Conservation (phyloP, 2,329 filamentous ascomycete species). For the Exserohilum turcica region DNA sequence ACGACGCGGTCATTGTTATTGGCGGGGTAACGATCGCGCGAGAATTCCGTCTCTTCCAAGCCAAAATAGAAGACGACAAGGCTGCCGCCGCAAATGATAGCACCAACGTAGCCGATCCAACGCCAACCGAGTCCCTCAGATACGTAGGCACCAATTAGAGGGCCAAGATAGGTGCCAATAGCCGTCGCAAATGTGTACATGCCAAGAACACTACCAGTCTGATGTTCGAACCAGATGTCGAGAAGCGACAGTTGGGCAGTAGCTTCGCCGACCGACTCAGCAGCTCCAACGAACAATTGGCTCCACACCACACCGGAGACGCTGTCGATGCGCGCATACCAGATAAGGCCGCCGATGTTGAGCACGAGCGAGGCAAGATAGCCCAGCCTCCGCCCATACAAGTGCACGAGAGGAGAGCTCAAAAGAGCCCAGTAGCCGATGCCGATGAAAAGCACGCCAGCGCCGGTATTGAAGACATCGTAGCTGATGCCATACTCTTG, state of each 20-base stretch:
- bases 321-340: slow-evolving; percentile 1
- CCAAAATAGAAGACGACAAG: neutral
- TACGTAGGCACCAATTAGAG: neutral
- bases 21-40: neutral
- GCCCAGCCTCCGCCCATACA: neutral
- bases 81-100: neutral
- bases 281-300: neutral
- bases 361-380: slow-evolving; percentile 1
- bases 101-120: neutral
- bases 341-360: neutral
- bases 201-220: neutral
- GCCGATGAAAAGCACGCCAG: neutral
- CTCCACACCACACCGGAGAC: slow-evolving; percentile 1
- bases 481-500: slow-evolving; percentile 1
- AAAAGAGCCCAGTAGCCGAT: slow-evolving; percentile 1
- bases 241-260: slow-evolving; percentile 1
- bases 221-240: slow-evolving; percentile 1
- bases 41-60: neutral
- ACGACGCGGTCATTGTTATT: neutral
- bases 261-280: slow-evolving; percentile 1
- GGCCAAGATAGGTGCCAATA: neutral
- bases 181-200: slow-evolving; percentile 3
- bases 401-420: slow-evolving; percentile 1
- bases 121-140: neutral
- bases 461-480: neutral